These are phyloP conservation scores for Cephaloascus fragrans DNA, from an alignment of 805 yeast genomes.

Conservation along the genomic window DNA sequence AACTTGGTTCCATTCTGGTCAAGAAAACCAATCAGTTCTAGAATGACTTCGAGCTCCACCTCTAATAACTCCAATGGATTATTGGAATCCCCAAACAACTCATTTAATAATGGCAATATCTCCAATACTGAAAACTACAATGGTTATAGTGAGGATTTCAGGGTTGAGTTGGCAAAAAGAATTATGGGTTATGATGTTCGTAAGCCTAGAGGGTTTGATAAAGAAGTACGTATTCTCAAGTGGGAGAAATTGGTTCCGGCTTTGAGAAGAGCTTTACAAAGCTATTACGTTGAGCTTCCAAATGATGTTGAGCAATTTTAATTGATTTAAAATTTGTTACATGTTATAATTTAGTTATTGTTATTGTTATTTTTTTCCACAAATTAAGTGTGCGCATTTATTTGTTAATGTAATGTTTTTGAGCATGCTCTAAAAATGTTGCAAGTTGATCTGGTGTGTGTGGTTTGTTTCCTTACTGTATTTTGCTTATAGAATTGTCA, in stretches of 20 bases:
- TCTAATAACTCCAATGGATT: constrained; percentile 4
- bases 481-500: too few species aligned
- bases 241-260: constrained; percentile 57
- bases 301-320: not conserved
- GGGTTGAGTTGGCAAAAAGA: constrained; percentile 50
- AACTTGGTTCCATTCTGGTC: constrained; percentile 63
- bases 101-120: constrained; percentile 1
- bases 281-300: constrained; percentile 55
- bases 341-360: too few species aligned
- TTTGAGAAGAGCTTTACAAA: constrained; percentile 51
- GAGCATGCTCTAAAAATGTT: too few species aligned
- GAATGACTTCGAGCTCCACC: constrained; percentile 17
- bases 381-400: too few species aligned
- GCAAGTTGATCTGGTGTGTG: too few species aligned
- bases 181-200: constrained; percentile 55
- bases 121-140: constrained; percentile 21
- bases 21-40: constrained; percentile 44
- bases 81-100: constrained; percentile 1
- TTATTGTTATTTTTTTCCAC: too few species aligned
- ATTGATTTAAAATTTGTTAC: too few species aligned
- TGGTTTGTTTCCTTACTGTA: too few species aligned
- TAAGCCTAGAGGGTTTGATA: constrained; percentile 61
- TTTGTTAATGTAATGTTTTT: too few species aligned
- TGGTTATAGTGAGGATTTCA: constrained; percentile 18
- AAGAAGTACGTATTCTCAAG: constrained; percentile 51